Percentiles rank a stretch among this genome's conserved stretches.
Conservation (phyloP, 495 filamentous ascomycete species). For the Penicillium fimorum region DNA sequence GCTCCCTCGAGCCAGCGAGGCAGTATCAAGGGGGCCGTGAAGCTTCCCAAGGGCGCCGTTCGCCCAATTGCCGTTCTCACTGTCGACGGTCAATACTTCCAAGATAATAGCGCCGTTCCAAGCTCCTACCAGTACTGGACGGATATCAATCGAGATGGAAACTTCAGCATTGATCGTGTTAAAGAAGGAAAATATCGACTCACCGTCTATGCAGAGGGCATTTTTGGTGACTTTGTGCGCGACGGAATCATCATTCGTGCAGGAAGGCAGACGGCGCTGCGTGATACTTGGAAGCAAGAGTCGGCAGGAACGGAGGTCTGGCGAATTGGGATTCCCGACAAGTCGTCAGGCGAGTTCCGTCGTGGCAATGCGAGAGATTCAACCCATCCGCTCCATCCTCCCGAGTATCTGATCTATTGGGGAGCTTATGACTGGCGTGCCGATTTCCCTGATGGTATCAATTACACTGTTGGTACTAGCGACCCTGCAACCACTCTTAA, state of each 20-base stretch:
- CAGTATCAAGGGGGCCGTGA: conserved; percentile 41
- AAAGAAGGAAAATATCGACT: conserved; percentile 53
- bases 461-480: conserved; percentile 51
- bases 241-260: conserved; percentile 41
- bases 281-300: conserved; percentile 47
- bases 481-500: conserved; percentile 47
- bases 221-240: conserved; percentile 53
- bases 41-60: conserved; percentile 45
- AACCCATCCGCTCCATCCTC: conserved; percentile 46
- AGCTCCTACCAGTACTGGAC: conserved; percentile 57
- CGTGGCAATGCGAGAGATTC: conserved; percentile 46
- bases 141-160: conserved; percentile 46
- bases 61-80: conserved; percentile 52
- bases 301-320: conserved; percentile 52
- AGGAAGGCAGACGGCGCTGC: conserved; percentile 30
- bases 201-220: conserved; percentile 55
- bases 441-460: conserved; percentile 53
- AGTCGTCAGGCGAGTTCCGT: conserved; percentile 53
- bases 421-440: conserved; percentile 51
- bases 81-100: conserved; percentile 51
- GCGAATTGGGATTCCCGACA: conserved; percentile 56
- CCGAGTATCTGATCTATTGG: conserved; percentile 56
- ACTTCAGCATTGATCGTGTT: conserved; percentile 47
- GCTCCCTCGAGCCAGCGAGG: conserved; percentile 43
- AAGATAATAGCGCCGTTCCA: conserved; percentile 53